Evolutionary conservation across 2,329 filamentous ascomycete species (phyloP), one percentile per base, ranked within the genome.

Genomic region (Neofusicoccum laricinum): DNA sequence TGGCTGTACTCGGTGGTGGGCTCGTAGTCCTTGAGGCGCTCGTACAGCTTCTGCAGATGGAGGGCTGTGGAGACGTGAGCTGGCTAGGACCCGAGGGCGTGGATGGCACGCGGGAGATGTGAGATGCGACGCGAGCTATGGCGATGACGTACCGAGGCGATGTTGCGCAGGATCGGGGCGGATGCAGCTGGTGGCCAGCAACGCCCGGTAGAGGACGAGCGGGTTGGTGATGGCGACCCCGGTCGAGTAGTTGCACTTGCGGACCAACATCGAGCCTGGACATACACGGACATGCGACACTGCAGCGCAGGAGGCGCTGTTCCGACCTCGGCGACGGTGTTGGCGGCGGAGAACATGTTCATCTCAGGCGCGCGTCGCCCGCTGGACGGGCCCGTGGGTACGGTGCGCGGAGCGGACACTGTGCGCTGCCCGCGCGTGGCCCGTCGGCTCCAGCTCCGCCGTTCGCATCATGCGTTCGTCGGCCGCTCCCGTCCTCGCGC

Each of bases 31-130:
- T 91, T 93, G 45, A 94, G 80, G 2, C 88, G 84, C 41, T 86
- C 80, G 69, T 95, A 94, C 11, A 94, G 82, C 72, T 91, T 90
- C 69, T 91, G 90, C 1, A 94, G 81, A 75, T 94, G 90, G 45
- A 91, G 82, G 5, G 91, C 91, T 74, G 75, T 68, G 10, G 11
- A 58, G n/a, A 49, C 41, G 50, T 71, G 63, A 68, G 69, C 71
- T 48, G 61, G 41, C 67, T 72, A 70, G 69, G 68, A 15, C 43
- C 21, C 25, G 21, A 8, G 19, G 8, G 14, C n/a, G n/a, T n/a
- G n/a, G n/a, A n/a, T n/a, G n/a, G n/a, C n/a, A 30, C 3, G 12
- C 3, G 53, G 38, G 8, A 8, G 36, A 14, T 41, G 12, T 15
- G 50, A 41, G 45, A 43, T 17, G 48, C 19, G 43, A 41, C 38